Evolutionary conservation across 1,139 yeast genomes (phyloP), one percentile per base, ranked within the genome.

Genomic region (Suhomyces chickasaworum): DNA sequence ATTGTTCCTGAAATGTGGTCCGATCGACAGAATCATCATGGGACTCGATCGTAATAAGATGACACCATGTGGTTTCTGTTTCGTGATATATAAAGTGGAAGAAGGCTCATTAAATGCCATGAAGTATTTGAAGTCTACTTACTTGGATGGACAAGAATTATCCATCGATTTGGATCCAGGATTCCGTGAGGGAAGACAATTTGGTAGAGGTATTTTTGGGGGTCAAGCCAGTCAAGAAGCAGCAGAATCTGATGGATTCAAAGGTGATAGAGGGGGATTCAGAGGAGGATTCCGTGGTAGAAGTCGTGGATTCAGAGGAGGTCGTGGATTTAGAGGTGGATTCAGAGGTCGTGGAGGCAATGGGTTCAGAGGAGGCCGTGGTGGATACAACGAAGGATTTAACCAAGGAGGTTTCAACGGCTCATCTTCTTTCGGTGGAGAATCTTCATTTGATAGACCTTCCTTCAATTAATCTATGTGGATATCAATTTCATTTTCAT

Each of bases 11-110:
- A 84, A 84, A 58, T 81, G 88, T 61, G 99, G 98, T 1, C 71
- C 78, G 10, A 83, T 91, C 31, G 81, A 81, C 52, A 75, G 86
- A 56, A 87, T 90, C 38, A 83, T 91, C 48, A 91, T 93, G 98
- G 99, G 99, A 0, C 76, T 91, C 42, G 97, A 91, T 61, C 77
- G 97, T 51, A 84, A 84, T 61, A 85, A 86, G 54, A 81, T 84
- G 58, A 89, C 97, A 0, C 98, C 98, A 0, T 90, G 98, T 63
- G 98, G 98, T 27, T 93, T 93, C 66, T 90, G 97, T 61, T 91
- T 91, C 65, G 90, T 91, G 29, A 85, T 89, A 39, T 93, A 84
- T 63, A 77, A 77, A 46, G 66, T 73, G 10, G 84, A 84, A 46
- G 75, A 76, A 39, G 90, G 88, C 42, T 89, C 97, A 0, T 71